Percentiles rank a stretch among this genome's conserved stretches.
These are phyloP conservation scores for Fusarium mexicanum DNA, from an alignment of 2,329 filamentous ascomycete species.

Conservation along the genomic window DNA sequence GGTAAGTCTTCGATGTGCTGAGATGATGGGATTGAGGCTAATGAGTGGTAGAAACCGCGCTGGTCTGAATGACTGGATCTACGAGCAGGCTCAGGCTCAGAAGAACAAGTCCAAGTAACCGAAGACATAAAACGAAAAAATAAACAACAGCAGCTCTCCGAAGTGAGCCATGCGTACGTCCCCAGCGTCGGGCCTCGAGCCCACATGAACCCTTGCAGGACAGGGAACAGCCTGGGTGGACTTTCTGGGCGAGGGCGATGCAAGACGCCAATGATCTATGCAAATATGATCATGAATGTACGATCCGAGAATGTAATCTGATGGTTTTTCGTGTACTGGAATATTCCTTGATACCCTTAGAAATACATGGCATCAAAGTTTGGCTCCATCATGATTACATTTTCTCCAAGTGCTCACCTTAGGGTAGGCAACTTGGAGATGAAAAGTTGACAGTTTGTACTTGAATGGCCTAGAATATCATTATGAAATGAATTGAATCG, in stretches of 20 bases:
- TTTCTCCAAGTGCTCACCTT: background rate
- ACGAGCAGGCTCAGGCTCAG: conserved; percentile 79
- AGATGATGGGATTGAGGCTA: background rate
- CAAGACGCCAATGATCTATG: conserved; percentile 1
- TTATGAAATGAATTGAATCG: background rate
- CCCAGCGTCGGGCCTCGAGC: conserved; percentile 10
- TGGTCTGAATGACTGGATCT: conserved; percentile 97
- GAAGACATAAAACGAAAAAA: background rate
- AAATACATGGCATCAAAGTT: conserved; percentile 29
- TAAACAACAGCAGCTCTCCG: conserved; percentile 6
- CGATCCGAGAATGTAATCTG: background rate
- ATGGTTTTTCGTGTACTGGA: conserved; percentile 12
- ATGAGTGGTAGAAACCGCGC: conserved; percentile 75
- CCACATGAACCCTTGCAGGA: background rate
- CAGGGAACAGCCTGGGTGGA: background rate
- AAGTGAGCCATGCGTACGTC: conserved; percentile 9
- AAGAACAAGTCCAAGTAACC: conserved; percentile 50
- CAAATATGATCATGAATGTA: background rate
- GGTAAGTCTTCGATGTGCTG: conserved; percentile 33
- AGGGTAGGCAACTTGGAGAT: background rate
- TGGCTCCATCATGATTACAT: background rate
- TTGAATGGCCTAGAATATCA: background rate
- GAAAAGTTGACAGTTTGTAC: background rate
- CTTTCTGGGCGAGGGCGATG: background rate
- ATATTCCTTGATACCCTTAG: conserved; percentile 30